A percentile compares a stretch with the other conserved stretches of the same genome.
Conservation (phyloP, 768 basidiomycete species). For the Rhodocollybia butyracea region DNA sequence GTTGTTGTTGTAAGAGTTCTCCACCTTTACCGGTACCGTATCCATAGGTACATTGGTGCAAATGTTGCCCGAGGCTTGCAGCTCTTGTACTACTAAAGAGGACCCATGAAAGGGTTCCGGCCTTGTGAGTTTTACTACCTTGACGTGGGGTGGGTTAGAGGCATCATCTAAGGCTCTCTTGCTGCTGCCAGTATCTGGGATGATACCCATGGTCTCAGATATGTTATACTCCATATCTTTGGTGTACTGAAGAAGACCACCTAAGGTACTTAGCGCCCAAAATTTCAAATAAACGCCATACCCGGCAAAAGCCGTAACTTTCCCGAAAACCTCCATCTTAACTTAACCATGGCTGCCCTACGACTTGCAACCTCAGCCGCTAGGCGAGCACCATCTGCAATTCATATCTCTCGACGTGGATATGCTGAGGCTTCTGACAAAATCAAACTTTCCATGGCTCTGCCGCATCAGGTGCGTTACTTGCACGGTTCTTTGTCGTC, state of each 20-base stretch:
- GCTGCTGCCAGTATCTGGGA: no score
- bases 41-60: not conserved
- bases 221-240: no score
- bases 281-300: not conserved
- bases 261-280: not conserved
- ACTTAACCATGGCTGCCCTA: conserved; percentile 66
- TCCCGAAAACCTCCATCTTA: not conserved
- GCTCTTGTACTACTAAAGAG: no score
- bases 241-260: not conserved
- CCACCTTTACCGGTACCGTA: no score
- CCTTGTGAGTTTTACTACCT: not conserved
- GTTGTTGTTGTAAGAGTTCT: no score
- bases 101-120: no score
- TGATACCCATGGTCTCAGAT: no score
- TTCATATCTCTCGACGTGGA: conserved; percentile 64
- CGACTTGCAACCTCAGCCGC: conserved; percentile 65
- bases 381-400: conserved; percentile 51
- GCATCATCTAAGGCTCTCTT: not conserved
- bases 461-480: conserved; percentile 87
- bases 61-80: no score
- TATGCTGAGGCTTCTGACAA: conserved; percentile 93
- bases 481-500: conserved; percentile 7
- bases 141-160: not conserved
- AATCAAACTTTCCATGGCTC: conserved; percentile 87
- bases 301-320: not conserved